A percentile compares a stretch with the other conserved stretches of the same genome.
Evolutionary conservation across 2,329 filamentous ascomycete species (phyloP).

Genomic region (Fusarium acutatum): DNA sequence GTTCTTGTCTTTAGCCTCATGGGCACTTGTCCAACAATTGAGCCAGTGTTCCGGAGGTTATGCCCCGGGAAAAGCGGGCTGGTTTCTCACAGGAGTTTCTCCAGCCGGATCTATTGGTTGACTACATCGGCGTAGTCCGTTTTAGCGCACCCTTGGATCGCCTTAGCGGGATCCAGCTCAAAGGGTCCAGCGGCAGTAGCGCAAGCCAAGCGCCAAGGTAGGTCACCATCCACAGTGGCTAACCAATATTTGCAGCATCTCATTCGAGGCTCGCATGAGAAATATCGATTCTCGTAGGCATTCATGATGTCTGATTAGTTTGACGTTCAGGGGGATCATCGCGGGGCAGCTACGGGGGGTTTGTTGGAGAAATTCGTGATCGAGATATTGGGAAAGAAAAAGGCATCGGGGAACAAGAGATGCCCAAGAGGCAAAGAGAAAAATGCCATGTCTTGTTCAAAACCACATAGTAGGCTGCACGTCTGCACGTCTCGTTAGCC

Average conservation of each 20-base stretch:
- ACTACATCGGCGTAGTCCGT: not conserved
- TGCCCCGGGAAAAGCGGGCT: slow-evolving; percentile 17
- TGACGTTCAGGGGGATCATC: slow-evolving; percentile 28
- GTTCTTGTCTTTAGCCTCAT: slow-evolving; percentile 8
- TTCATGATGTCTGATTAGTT: slow-evolving; percentile 10
- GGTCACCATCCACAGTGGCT: slow-evolving; percentile 9
- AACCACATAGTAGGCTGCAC: not conserved
- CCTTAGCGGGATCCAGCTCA: slow-evolving; percentile 13
- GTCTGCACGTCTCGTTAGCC: not conserved
- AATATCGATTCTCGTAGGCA: slow-evolving; percentile 3
- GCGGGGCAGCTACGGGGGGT: not conserved
- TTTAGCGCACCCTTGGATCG: slow-evolving; percentile 3
- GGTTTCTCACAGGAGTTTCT: not conserved
- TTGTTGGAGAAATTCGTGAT: not conserved
- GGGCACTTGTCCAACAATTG: not conserved
- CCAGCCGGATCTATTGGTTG: not conserved
- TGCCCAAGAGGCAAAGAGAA: not conserved
- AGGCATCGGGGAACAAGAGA: not conserved
- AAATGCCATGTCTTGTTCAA: not conserved
- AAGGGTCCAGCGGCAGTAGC: slow-evolving; percentile 32
- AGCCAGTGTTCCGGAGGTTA: slow-evolving; percentile 13
- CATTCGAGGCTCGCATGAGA: not conserved
- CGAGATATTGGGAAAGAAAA: not conserved
- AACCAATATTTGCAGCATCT: slow-evolving; percentile 8
- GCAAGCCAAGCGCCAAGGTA: not conserved